phyloP scores from a whole-genome alignment of 2,329 filamentous ascomycete genomes.

The Xylariaceae sp. region DNA sequence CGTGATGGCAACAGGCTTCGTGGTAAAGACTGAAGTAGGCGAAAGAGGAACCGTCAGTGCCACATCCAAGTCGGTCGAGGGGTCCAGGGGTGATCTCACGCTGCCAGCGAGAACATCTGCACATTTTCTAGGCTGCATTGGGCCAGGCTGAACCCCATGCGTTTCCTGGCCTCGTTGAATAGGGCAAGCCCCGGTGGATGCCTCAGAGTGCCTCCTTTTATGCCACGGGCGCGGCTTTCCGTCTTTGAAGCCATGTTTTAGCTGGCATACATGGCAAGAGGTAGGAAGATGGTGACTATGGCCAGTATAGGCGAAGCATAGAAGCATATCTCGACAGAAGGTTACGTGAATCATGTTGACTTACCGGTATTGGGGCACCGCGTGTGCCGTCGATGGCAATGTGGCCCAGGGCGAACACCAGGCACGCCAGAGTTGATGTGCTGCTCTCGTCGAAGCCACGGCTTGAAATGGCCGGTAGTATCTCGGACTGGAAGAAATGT shows the following conservation, averaged over 20 bases:
- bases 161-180: slow-evolving; percentile 54
- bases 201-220: slow-evolving; percentile 41
- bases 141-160: slow-evolving; percentile 50
- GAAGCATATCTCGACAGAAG: no score
- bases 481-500: slow-evolving; percentile 43
- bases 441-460: slow-evolving; percentile 43
- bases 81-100: slow-evolving; percentile 29
- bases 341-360: no score
- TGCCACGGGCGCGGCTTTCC: slow-evolving; percentile 41
- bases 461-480: slow-evolving; percentile 35
- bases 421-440: slow-evolving; percentile 43
- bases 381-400: slow-evolving; percentile 44
- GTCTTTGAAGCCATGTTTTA: no score
- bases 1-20: slow-evolving; percentile 42
- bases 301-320: no score
- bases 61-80: no score
- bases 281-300: no score
- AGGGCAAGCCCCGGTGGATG: slow-evolving; percentile 49
- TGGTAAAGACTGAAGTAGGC: slow-evolving; percentile 39
- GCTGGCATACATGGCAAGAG: no score
- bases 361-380: slow-evolving; percentile 35
- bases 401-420: slow-evolving; percentile 53
- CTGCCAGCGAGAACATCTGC: slow-evolving; percentile 49
- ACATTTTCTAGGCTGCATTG: slow-evolving; percentile 51
- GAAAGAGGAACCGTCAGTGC: no score